Evolutionary conservation across 2,329 filamentous ascomycete species (phyloP).

Genomic region (Aspergillus novoparasiticus): DNA sequence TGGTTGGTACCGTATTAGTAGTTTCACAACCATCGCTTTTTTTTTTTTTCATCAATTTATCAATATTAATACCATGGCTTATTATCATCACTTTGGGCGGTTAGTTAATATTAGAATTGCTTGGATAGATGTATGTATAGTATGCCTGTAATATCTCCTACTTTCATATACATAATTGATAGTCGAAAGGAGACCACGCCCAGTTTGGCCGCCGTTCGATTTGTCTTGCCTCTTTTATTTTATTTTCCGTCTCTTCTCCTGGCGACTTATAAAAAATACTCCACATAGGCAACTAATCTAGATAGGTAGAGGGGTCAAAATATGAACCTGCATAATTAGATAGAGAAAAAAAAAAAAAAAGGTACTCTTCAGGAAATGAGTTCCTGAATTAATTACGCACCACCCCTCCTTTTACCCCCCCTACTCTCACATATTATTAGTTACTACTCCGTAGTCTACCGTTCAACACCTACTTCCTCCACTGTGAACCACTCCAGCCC

Average conservation of each 20-base stretch:
- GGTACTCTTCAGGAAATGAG: background rate
- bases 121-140: background rate
- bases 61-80: no score
- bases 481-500: conserved; percentile 5
- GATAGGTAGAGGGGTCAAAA: background rate
- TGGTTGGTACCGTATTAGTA: conserved; percentile 1
- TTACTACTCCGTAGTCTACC: background rate
- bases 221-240: background rate
- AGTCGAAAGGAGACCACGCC: background rate
- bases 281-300: background rate
- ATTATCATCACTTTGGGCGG: no score
- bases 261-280: background rate
- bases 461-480: conserved; percentile 1
- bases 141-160: background rate
- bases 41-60: no score
- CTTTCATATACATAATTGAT: background rate
- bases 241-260: background rate
- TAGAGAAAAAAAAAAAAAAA: background rate
- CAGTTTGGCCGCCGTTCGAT: background rate
- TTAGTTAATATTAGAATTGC: background rate
- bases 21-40: background rate
- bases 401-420: conserved; percentile 7
- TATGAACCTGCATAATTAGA: background rate
- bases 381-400: conserved; percentile 9
- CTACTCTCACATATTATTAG: background rate